Conservation (phyloP, 805 yeast genomes). For the Monosporozyma servazzii region DNA sequence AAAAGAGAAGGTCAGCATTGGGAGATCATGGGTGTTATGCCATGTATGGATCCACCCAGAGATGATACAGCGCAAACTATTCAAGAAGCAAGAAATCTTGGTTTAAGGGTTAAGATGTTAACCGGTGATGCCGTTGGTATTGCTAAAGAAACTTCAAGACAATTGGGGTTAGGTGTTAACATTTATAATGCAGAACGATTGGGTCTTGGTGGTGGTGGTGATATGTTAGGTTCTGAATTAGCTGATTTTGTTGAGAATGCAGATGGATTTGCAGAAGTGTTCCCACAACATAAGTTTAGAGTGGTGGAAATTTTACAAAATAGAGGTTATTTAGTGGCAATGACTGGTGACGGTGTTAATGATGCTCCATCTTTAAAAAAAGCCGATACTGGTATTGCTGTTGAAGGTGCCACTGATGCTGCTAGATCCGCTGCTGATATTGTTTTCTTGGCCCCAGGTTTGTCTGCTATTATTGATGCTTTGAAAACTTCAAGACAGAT, state of each 20-base stretch:
- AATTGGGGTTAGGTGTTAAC: conserved; percentile 92
- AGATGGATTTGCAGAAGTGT: conserved; percentile 97
- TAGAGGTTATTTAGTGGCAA: conserved; percentile 95
- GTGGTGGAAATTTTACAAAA: conserved; percentile 92
- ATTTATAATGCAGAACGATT: conserved; percentile 94
- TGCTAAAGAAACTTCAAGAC: conserved; percentile 97
- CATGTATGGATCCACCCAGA: conserved; percentile 98
- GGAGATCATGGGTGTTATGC: conserved; percentile 97
- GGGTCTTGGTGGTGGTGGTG: conserved; percentile 93
- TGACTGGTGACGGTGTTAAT: conserved; percentile 99
- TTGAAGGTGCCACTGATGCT: conserved; percentile 96
- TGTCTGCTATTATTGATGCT: conserved; percentile 90
- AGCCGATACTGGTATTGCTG: conserved; percentile 95
- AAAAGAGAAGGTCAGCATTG: conserved; percentile 97
- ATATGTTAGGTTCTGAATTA: conserved; percentile 94
- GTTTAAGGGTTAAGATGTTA: conserved; percentile 93
- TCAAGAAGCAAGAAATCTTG: conserved; percentile 80
- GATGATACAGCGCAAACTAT: conserved; percentile 95
- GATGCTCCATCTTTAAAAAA: conserved; percentile 96
- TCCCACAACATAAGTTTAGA: conserved; percentile 95
- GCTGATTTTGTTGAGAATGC: conserved; percentile 96
- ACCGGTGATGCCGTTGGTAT: conserved; percentile 99
- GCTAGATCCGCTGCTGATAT: conserved; percentile 96
- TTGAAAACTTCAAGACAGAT: conserved; percentile 91
- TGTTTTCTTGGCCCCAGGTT: conserved; percentile 92